phyloP scores from a whole-genome alignment of 495 filamentous ascomycete genomes.

The Entonaema liquescens region DNA sequence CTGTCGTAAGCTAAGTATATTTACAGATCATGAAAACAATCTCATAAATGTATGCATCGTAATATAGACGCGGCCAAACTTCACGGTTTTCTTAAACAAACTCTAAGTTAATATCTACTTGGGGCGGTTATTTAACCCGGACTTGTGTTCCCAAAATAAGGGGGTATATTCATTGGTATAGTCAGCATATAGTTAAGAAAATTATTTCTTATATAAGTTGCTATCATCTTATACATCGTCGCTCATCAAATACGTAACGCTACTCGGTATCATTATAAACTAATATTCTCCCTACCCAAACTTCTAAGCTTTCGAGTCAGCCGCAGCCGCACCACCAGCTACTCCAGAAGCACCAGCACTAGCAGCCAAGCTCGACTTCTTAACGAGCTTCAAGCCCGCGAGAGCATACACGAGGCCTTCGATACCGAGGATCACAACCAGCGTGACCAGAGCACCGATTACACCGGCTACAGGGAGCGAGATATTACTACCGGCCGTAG shows the following conservation, averaged over 20 bases:
- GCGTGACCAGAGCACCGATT: slow-evolving; percentile 59
- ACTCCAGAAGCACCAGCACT: slow-evolving; percentile 2
- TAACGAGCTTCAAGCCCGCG: slow-evolving; percentile 48
- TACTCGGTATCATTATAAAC: background rate
- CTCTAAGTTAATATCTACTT: no score
- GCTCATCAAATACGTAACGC: no score
- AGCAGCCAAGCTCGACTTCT: slow-evolving; percentile 44
- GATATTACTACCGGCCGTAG: slow-evolving; percentile 38
- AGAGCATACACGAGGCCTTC: slow-evolving; percentile 52
- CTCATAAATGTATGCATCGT: no score
- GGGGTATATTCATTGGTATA: background rate
- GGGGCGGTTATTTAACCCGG: no score
- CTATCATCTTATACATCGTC: no score
- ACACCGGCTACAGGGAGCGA: slow-evolving; percentile 62
- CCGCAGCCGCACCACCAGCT: slow-evolving; percentile 11
- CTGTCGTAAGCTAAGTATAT: no score
- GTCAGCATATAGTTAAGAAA: no score
- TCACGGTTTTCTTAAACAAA: no score
- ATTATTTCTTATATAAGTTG: background rate
- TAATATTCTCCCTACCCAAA: background rate
- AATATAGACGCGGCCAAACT: no score
- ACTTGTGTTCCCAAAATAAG: no score
- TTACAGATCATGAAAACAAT: no score
- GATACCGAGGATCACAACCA: slow-evolving; percentile 54
- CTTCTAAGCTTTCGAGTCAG: slow-evolving; percentile 11